Evolutionary conservation across 2,329 filamentous ascomycete species (phyloP).

Genomic region (Fusarium staphyleae): DNA sequence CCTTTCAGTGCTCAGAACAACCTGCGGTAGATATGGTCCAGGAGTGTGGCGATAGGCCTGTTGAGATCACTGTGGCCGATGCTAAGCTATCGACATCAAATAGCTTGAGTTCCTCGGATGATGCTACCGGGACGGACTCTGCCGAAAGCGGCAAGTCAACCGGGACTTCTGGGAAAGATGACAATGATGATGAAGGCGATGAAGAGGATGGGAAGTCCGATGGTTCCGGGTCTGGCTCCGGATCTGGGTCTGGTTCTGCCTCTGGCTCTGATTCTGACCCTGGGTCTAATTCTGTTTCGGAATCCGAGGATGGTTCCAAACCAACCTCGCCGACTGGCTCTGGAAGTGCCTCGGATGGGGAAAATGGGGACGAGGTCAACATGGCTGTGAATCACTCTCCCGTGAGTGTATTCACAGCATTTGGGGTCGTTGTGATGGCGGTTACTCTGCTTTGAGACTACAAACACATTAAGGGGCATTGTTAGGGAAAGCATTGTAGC

Average conservation of each 20-base stretch:
- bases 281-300: neutral
- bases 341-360: neutral
- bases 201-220: neutral
- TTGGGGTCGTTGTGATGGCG: neutral
- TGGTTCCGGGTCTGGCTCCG: neutral
- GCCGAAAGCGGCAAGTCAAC: neutral
- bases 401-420: neutral
- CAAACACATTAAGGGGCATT: too few relatives aligned
- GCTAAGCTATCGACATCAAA: neutral
- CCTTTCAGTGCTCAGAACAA: neutral
- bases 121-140: neutral
- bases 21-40: slow-evolving; percentile 13
- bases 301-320: neutral
- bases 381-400: neutral
- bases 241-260: neutral
- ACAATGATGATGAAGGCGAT: neutral
- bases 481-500: neutral
- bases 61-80: slow-evolving; percentile 6
- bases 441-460: neutral
- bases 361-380: neutral
- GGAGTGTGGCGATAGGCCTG: slow-evolving; percentile 12
- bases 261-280: neutral
- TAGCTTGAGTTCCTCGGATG: neutral
- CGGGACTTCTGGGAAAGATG: neutral
- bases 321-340: neutral